These are phyloP conservation scores for Picea glauca DNA, from an alignment of 75 land plant genomes.

Conservation along the genomic window DNA sequence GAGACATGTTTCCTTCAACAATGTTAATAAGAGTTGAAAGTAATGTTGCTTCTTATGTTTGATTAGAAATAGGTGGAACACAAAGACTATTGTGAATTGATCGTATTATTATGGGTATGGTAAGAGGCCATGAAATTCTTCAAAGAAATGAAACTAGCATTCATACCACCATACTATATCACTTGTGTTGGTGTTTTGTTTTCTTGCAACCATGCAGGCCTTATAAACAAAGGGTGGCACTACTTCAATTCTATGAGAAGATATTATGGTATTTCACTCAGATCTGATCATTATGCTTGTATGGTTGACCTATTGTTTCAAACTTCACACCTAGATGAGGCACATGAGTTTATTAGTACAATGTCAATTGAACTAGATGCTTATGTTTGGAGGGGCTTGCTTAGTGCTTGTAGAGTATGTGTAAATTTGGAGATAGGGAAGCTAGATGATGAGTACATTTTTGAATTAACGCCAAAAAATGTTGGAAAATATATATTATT, in stretches of 20 bases:
- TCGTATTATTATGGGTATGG: neutral
- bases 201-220: slow-evolving; percentile 60
- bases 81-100: no score
- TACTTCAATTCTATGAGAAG: slow-evolving; percentile 36
- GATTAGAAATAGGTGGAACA: no score
- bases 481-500: slow-evolving; percentile 55
- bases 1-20: no score
- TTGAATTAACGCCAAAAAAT: slow-evolving; percentile 41
- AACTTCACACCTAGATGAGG: slow-evolving; percentile 35
- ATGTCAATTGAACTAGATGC: slow-evolving; percentile 52
- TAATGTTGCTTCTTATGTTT: no score
- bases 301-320: slow-evolving; percentile 54
- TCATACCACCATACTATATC: neutral
- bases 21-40: no score
- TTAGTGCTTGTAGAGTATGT: slow-evolving; percentile 44
- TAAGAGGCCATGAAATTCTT: neutral
- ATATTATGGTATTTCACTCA: slow-evolving; percentile 34
- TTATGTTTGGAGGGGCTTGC: slow-evolving; percentile 41
- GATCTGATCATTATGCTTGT: slow-evolving; percentile 50
- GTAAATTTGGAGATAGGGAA: slow-evolving; percentile 29
- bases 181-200: slow-evolving; percentile 49
- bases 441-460: slow-evolving; percentile 31
- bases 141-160: neutral
- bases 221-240: slow-evolving; percentile 41
- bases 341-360: slow-evolving; percentile 29